phyloP scores from a whole-genome alignment of 1,284 basidiomycete species.

The Puccinia coronata region DNA sequence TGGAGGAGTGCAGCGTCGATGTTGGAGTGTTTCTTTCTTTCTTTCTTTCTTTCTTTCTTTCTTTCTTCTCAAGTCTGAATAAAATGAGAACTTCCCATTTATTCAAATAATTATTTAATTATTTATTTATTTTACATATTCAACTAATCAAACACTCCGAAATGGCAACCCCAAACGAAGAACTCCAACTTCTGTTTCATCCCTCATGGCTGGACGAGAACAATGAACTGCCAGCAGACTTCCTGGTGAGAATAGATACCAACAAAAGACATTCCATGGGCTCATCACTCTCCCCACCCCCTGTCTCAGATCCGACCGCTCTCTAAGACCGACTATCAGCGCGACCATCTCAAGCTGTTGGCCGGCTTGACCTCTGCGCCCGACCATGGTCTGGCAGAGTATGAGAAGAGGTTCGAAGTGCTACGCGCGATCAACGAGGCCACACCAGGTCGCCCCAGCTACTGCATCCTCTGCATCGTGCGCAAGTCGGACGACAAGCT shows the following conservation, averaged over 20 bases:
- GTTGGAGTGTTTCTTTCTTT: neutral
- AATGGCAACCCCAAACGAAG: neutral
- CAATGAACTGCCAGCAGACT: neutral
- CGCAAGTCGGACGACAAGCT: conserved; percentile 53
- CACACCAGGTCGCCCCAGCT: conserved; percentile 23
- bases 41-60: neutral
- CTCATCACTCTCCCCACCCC: too few species aligned
- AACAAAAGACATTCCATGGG: too few species aligned
- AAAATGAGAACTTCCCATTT: too few species aligned
- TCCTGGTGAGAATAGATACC: conserved; percentile 10
- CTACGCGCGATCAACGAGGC: conserved; percentile 11
- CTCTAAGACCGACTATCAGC: conserved; percentile 35
- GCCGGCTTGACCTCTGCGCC: conserved; percentile 37
- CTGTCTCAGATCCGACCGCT: conserved; percentile 39
- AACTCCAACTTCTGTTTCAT: conserved; percentile 12
- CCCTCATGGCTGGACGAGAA: neutral
- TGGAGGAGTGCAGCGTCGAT: neutral
- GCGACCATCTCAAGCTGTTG: conserved; percentile 38
- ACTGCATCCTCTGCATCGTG: conserved; percentile 37
- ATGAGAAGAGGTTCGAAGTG: conserved; percentile 39
- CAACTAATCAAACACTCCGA: neutral
- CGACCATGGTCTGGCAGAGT: conserved; percentile 8
- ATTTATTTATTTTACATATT: too few species aligned
- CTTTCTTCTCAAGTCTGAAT: too few species aligned
- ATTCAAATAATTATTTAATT: too few species aligned